Evolutionary conservation across 768 basidiomycete genomes (phyloP).

Genomic region (Leccinum longicurvipes): DNA sequence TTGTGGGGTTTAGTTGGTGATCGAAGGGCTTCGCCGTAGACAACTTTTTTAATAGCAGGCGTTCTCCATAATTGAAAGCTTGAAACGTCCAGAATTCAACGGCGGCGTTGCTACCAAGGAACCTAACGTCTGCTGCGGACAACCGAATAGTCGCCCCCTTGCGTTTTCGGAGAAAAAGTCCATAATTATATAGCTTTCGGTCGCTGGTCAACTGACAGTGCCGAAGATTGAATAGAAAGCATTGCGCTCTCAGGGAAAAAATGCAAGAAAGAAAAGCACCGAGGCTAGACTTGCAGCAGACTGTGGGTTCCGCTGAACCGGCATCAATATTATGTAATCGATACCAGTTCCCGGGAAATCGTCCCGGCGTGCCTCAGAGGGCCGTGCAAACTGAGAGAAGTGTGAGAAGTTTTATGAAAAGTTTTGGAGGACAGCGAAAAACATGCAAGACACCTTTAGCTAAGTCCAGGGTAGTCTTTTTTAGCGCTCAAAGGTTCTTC

Average conservation of each 20-base stretch:
- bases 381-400: constrained; percentile 7
- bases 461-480: background rate
- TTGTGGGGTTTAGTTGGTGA: constrained; percentile 3
- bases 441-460: background rate
- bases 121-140: constrained; percentile 6
- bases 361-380: constrained; percentile 5
- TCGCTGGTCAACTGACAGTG: constrained; percentile 9
- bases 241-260: constrained; percentile 4
- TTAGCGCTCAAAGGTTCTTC: background rate
- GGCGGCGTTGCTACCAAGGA: background rate
- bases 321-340: constrained; percentile 9
- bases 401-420: constrained; percentile 12
- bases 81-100: constrained; percentile 8
- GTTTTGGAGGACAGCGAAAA: background rate
- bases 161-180: background rate
- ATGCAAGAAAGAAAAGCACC: background rate
- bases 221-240: constrained; percentile 9
- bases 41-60: background rate
- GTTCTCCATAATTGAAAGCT: constrained; percentile 12
- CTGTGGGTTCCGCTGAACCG: constrained; percentile 5
- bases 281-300: constrained; percentile 1
- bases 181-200: constrained; percentile 2
- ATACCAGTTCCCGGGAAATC: constrained; percentile 11
- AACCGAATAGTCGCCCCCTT: constrained; percentile 1
- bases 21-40: constrained; percentile 5